phyloP scores from a whole-genome alignment of 768 basidiomycete species.

The Suillus discolor region DNA sequence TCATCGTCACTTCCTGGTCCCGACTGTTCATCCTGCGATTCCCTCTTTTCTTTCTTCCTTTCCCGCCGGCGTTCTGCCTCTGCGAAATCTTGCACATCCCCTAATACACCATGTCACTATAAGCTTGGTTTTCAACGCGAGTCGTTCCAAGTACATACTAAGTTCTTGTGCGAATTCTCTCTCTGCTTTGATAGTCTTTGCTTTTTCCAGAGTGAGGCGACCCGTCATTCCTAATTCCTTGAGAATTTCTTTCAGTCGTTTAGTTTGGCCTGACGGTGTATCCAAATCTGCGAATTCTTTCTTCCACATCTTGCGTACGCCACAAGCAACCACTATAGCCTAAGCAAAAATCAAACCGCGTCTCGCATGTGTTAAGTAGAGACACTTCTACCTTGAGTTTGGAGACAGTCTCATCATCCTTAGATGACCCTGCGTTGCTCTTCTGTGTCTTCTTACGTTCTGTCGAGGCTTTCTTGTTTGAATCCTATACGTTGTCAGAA shows the following conservation, averaged over 20 bases:
- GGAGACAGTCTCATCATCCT: constrained; percentile 77
- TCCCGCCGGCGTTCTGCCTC: constrained; percentile 41
- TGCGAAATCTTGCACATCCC: constrained; percentile 77
- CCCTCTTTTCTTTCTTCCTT: constrained; percentile 17
- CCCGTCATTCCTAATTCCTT: constrained; percentile 80
- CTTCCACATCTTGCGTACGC: constrained; percentile 76
- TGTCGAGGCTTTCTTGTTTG: constrained; percentile 29
- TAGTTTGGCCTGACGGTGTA: constrained; percentile 62
- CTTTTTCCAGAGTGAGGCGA: constrained; percentile 77
- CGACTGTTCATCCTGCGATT: constrained; percentile 26
- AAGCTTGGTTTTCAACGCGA: not conserved
- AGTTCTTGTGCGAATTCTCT: constrained; percentile 80
- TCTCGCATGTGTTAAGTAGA: not conserved
- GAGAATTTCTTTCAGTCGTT: constrained; percentile 64
- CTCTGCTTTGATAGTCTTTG: constrained; percentile 69
- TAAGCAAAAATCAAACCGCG: constrained; percentile 26
- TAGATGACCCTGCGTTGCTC: constrained; percentile 37
- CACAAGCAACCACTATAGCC: constrained; percentile 74
- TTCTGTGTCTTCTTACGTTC: constrained; percentile 32
- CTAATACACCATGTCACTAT: constrained; percentile 36
- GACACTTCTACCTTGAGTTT: constrained; percentile 61
- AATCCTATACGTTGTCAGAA: constrained; percentile 16
- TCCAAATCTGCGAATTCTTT: constrained; percentile 68
- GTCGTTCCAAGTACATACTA: constrained; percentile 45
- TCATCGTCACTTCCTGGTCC: constrained; percentile 37